Conservation (phyloP, 208 protist genomes). For the Leishmania lainsoni region DNA sequence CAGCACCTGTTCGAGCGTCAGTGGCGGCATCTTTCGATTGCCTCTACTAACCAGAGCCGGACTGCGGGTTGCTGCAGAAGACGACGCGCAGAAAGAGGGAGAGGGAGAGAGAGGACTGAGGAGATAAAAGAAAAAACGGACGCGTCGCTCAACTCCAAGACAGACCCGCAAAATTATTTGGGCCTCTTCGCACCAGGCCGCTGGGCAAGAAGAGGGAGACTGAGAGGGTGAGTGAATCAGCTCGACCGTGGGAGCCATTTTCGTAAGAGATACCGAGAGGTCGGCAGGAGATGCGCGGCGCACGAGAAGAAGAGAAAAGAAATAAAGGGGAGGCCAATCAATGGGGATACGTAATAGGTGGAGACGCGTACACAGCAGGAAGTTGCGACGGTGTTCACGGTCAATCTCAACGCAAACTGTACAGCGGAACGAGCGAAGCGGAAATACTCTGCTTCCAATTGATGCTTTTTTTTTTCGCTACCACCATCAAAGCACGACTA, state of each 20-base stretch:
- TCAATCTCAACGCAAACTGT: neutral
- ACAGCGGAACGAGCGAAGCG: neutral
- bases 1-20: conserved; percentile 87
- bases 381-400: neutral
- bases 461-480: neutral
- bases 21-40: conserved; percentile 48
- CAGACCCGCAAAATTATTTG: neutral
- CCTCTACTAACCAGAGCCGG: neutral
- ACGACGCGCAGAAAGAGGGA: neutral
- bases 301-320: neutral
- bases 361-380: neutral
- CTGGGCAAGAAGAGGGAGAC: neutral
- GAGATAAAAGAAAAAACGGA: too few relatives aligned
- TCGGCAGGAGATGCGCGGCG: neutral
- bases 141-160: neutral
- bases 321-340: too few relatives aligned
- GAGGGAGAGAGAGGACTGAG: neutral
- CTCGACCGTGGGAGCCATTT: neutral
- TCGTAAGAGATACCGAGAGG: neutral
- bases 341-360: neutral
- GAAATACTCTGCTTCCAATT: neutral
- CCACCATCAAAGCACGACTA: neutral
- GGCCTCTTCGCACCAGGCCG: neutral
- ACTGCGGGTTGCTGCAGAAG: neutral
- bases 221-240: neutral